These are phyloP conservation scores for Hypsizygus marmoreus DNA, from an alignment of 768 basidiomycete genomes.

Conservation along the genomic window DNA sequence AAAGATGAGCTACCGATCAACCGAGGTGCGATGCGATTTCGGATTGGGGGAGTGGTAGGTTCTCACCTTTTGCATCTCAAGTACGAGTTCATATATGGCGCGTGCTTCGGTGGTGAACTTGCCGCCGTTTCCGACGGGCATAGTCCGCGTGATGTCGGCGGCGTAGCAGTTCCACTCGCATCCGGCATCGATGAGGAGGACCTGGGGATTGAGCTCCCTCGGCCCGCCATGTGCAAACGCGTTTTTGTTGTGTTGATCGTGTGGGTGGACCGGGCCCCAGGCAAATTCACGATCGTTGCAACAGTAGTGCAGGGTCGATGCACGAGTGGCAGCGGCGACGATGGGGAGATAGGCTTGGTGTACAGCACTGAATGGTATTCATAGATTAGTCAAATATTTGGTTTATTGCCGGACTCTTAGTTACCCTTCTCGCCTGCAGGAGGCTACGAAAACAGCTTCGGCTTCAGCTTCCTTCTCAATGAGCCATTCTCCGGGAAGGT, in stretches of 20 bases:
- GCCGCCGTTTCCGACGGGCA: constrained; percentile 93
- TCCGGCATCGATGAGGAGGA: constrained; percentile 91
- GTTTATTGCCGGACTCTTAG: constrained; percentile 25
- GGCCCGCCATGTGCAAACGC: constrained; percentile 42
- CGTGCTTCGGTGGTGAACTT: constrained; percentile 81
- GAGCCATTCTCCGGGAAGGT: constrained; percentile 80
- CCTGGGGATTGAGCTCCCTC: constrained; percentile 58
- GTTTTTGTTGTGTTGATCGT: constrained; percentile 56
- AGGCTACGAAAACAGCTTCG: constrained; percentile 90
- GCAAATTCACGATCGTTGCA: constrained; percentile 88
- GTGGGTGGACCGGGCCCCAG: constrained; percentile 70
- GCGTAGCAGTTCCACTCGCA: constrained; percentile 75
- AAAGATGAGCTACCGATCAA: constrained; percentile 26
- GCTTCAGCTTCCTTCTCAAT: constrained; percentile 93
- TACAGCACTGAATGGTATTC: constrained; percentile 51
- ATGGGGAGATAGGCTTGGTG: constrained; percentile 94
- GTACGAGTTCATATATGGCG: constrained; percentile 84
- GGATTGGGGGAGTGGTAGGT: constrained; percentile 9
- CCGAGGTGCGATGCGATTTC: neutral
- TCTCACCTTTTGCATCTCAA: constrained; percentile 84
- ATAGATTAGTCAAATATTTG: constrained; percentile 1
- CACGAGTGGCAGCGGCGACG: constrained; percentile 83
- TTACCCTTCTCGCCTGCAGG: constrained; percentile 86
- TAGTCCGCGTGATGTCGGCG: constrained; percentile 71
- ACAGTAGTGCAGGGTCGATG: constrained; percentile 92